phyloP scores from a whole-genome alignment of 2,329 filamentous ascomycete genomes.

The Ilyonectria sp. region DNA sequence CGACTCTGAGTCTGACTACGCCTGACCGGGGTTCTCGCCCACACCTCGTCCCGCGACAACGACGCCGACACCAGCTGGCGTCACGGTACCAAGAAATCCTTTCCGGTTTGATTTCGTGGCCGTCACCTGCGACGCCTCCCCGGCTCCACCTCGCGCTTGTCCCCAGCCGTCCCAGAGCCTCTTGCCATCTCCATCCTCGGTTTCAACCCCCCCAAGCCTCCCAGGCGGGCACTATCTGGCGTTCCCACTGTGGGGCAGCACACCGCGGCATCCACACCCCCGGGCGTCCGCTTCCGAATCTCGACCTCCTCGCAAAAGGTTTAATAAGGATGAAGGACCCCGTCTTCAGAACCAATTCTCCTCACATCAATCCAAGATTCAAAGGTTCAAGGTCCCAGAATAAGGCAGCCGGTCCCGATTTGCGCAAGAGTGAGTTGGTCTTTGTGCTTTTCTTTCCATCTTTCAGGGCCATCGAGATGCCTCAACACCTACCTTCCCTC shows the following conservation, averaged over 20 bases:
- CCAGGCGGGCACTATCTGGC: conserved; percentile 47
- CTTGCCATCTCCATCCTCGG: conserved; percentile 48
- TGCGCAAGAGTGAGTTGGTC: conserved; percentile 59
- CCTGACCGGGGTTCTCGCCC: conserved; percentile 28
- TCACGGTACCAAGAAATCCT: conserved; percentile 47
- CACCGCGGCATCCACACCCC: conserved; percentile 45
- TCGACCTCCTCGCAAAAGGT: conserved; percentile 48
- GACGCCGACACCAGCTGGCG: conserved; percentile 23
- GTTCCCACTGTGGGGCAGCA: conserved; percentile 45
- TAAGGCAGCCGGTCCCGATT: conserved; percentile 55
- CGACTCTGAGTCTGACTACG: conserved; percentile 20
- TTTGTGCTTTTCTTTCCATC: conserved; percentile 19
- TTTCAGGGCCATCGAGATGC: conserved; percentile 26
- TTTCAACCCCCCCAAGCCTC: conserved; percentile 41
- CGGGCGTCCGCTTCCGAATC: conserved; percentile 42
- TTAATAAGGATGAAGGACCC: conserved; percentile 61
- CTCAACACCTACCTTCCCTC: conserved; percentile 20
- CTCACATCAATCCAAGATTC: conserved; percentile 56
- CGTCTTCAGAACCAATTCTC: conserved; percentile 56
- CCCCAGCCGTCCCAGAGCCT: conserved; percentile 38
- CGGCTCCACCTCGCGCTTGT: conserved; percentile 50
- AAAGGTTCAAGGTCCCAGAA: conserved; percentile 59
- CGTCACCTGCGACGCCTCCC: conserved; percentile 49
- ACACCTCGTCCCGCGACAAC: conserved; percentile 28
- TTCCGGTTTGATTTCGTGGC: conserved; percentile 57